Evolutionary conservation across 495 filamentous ascomycete genomes (phyloP), one percentile per base, ranked within the genome.

Genomic region (Parachaetomium inaequale): DNA sequence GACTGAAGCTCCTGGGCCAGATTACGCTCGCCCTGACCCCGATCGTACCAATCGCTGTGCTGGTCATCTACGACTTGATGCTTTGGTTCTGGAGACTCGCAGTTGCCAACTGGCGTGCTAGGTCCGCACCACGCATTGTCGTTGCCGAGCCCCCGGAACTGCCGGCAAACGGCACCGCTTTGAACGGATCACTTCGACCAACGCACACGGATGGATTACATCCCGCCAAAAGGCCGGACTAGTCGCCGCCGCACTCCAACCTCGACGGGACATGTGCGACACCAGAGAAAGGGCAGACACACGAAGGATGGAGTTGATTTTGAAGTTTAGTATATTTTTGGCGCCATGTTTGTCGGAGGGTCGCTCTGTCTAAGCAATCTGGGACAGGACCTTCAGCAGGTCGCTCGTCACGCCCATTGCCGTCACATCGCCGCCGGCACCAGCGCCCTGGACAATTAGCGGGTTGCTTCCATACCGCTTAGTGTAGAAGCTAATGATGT

Each of bases 401-500:
- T 98, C 95, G 36, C 84, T 85, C 10, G 90, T 88, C 26, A 98
- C 94, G 49, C 94, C 94, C 91, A 96, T 96, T 29, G 94, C 94
- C 36, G 94, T 98, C 38, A 97, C 92, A 29, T 96, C 93, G 45
- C 88, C 92, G 66, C 94, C 94, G 56, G 94, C 94, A 55, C 93
- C 94, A 40, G 92, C 93, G 61, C 94, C 94, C 80, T 96, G 92
- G 52, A 98, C 85, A 70, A 97, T 94, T 58, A 97, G 76, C 14
- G 94, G 90, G 72, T 92, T 95, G 61, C 79, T 79, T 42, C 91
- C 91, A 71, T 98, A 98, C 67, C 94, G 84, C 80, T 93, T 88
- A 47, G 94, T 97, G 76, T 94, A 96, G 82, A 98, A 96, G 81
- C 86, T 94, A 69, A 98, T 94, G 71, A 97, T 93, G 79, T 98